Evolutionary conservation across 1,284 basidiomycete genomes (phyloP), one percentile per base, ranked within the genome.

Genomic region (Sutorius eximius): DNA sequence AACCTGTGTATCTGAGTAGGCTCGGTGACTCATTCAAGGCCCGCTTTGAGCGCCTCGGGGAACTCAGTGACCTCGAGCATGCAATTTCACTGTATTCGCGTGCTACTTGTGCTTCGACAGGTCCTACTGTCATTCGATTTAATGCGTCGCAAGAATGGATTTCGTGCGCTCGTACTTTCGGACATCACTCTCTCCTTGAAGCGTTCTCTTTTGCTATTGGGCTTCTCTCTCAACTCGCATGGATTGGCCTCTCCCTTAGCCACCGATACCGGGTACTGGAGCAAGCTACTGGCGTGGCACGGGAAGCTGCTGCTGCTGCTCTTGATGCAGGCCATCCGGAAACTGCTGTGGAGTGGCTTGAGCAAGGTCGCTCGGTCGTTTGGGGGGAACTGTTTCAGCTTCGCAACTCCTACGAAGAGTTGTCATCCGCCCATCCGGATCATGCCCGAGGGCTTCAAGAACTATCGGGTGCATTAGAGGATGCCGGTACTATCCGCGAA

Each of bases 331-430:
- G 56, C 8, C 15, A 10, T 2, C 37, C 20, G 6, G 55, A 58
- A 38, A 56, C 24, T 4, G 55, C 55, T 6, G 44, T 59, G 4
- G 57, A 57, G 20, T 59, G 51, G 56, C n/a, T 55, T 2, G 54
- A 51, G 20, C 43, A 37, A 42, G 46, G 27, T 5, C 29, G 43
- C 12, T 30, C 56, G 8, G 38, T 56, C 16, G 43, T 56, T n/a
- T 58, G 47, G 55, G 49, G 55, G 10, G 27, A 18, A 15, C n/a
- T 30, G 3, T 30, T 41, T 42, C 45, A 12, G 34, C 32, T 46
- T 22, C 45, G 33, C 33, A 16, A 11, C 15, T 46, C 45, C 15
- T 42, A 5, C 13, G 30, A 40, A 10, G 45, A 40, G 9, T 12
- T 41, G 32, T 41, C 9, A 2, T 37, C 45, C 3, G 16, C 20